phyloP scores from a whole-genome alignment of 768 basidiomycete species.

The Cyclocybe aegerita region DNA sequence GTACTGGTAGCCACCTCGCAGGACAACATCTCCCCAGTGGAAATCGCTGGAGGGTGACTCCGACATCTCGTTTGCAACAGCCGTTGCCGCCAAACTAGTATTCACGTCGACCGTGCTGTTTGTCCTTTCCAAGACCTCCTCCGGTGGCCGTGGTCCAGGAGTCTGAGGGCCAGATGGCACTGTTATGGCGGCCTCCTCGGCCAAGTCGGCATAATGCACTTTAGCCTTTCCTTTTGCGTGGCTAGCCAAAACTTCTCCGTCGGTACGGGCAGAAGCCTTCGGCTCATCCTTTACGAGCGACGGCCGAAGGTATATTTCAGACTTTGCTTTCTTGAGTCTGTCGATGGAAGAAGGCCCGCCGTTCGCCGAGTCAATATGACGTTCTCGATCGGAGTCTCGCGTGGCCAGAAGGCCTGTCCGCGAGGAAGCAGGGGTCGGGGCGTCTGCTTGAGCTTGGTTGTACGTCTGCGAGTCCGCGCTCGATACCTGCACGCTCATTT shows the following conservation, averaged over 20 bases:
- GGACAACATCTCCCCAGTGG: slow-evolving; percentile 54
- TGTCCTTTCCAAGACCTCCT: slow-evolving; percentile 64
- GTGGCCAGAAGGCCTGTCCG: slow-evolving; percentile 12
- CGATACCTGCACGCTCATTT: not conserved
- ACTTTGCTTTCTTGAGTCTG: not conserved
- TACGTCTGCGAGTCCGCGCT: too few species aligned
- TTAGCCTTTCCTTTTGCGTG: slow-evolving; percentile 29
- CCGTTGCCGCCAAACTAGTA: slow-evolving; percentile 65
- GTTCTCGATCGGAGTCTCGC: not conserved
- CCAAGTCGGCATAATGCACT: slow-evolving; percentile 39
- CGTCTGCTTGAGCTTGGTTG: not conserved
- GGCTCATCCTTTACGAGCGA: not conserved
- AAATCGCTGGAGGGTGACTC: slow-evolving; percentile 22
- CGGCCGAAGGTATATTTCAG: slow-evolving; percentile 1
- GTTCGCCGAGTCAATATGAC: not conserved
- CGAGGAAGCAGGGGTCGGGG: slow-evolving; percentile 14
- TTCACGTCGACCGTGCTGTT: slow-evolving; percentile 56
- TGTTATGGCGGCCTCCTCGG: not conserved
- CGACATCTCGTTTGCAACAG: slow-evolving; percentile 16
- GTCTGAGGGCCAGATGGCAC: not conserved
- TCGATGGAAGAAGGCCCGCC: not conserved
- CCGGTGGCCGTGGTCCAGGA: slow-evolving; percentile 49
- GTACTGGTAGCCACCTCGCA: slow-evolving; percentile 59
- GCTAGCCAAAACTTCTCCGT: not conserved
- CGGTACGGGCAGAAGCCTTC: slow-evolving; percentile 4